Conservation (phyloP, 805 yeast species). For the Candida taoyuanica region DNA sequence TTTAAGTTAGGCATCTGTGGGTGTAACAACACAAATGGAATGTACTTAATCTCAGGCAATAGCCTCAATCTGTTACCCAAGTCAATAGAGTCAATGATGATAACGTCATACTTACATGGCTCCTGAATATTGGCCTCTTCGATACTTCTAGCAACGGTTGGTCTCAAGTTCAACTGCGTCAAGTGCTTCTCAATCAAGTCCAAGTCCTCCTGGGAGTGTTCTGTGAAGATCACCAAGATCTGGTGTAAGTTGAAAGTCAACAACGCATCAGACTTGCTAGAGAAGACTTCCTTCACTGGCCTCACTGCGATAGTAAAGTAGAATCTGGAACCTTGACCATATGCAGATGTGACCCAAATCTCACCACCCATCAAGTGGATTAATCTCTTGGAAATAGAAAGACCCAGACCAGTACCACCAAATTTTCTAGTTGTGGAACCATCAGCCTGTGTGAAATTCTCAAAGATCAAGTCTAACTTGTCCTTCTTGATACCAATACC, state of each 20-base stretch:
- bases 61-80: conserved; percentile 65
- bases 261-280: conserved; percentile 61
- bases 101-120: conserved; percentile 66
- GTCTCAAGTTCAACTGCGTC: conserved; percentile 52
- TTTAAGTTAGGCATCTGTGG: conserved; percentile 73
- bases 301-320: conserved; percentile 77
- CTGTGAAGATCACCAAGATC: conserved; percentile 65
- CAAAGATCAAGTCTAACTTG: conserved; percentile 79
- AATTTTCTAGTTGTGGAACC: conserved; percentile 90
- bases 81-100: conserved; percentile 75
- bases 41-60: conserved; percentile 74
- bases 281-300: conserved; percentile 57
- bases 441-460: conserved; percentile 90
- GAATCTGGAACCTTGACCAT: conserved; percentile 81
- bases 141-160: conserved; percentile 45
- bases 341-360: conserved; percentile 82
- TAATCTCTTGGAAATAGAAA: conserved; percentile 81
- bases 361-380: conserved; percentile 93
- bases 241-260: conserved; percentile 69
- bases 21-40: conserved; percentile 75
- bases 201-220: conserved; percentile 47
- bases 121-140: conserved; percentile 51
- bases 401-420: conserved; percentile 90
- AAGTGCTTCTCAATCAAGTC: conserved; percentile 47
- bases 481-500: conserved; percentile 89